A percentile compares a stretch with the other conserved stretches of the same genome.
These are phyloP conservation scores for Flammula alnicola DNA, from an alignment of 1,284 basidiomycete genomes.

Conservation along the genomic window DNA sequence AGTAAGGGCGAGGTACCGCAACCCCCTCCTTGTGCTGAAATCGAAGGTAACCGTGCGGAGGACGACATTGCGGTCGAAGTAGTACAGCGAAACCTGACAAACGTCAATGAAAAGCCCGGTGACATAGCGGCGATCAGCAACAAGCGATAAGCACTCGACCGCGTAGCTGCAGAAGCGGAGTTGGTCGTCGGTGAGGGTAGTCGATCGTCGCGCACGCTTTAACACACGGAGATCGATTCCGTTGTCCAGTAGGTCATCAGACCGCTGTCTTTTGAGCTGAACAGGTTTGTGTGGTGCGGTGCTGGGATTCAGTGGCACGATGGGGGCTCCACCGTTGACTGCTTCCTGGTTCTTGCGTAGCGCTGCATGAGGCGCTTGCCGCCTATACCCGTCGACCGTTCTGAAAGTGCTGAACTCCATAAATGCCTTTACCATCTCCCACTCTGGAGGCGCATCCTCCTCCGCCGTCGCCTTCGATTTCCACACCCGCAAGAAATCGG, in stretches of 20 bases:
- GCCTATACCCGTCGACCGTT: not conserved
- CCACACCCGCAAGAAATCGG: not conserved
- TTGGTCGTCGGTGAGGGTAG: not conserved
- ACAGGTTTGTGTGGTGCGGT: too few species aligned
- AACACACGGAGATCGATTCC: not conserved
- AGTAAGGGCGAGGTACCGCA: not conserved
- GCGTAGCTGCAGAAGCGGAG: not conserved
- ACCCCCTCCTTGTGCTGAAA: not conserved
- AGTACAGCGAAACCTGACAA: not conserved
- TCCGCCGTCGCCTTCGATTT: not conserved
- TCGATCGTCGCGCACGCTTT: not conserved
- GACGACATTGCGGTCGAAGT: slow-evolving; percentile 1
- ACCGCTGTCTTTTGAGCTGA: too few species aligned
- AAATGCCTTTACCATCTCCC: slow-evolving; percentile 1
- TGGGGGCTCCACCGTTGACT: too few species aligned
- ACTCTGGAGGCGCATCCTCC: not conserved
- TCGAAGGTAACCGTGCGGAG: not conserved
- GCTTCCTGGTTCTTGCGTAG: not conserved
- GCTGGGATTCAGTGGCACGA: too few species aligned
- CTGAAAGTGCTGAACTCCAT: not conserved
- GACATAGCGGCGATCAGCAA: not conserved
- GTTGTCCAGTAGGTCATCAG: not conserved
- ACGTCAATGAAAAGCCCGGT: slow-evolving; percentile 1
- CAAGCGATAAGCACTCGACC: not conserved
- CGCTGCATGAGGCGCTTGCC: not conserved